Percentiles rank a stretch among this genome's conserved stretches.
These are phyloP conservation scores for Fusarium sp. DNA, from an alignment of 2,329 filamentous ascomycete species.

Conservation along the genomic window DNA sequence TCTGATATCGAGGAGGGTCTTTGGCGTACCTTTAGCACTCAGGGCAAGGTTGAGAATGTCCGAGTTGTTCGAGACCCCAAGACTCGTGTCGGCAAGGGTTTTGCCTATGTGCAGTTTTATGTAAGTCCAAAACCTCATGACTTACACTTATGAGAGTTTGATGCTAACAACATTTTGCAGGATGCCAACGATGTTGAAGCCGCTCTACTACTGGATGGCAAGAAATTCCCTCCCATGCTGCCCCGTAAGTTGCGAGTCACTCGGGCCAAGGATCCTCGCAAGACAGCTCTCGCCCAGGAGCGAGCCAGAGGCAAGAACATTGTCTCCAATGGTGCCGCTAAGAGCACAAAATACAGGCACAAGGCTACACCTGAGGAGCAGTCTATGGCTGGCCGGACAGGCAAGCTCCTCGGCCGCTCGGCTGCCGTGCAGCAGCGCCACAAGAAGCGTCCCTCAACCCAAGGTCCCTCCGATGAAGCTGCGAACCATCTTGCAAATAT, in stretches of 20 bases:
- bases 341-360: constrained; percentile 72
- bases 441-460: constrained; percentile 41
- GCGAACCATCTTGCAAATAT: constrained; percentile 46
- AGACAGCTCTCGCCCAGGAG: constrained; percentile 66
- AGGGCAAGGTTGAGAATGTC: constrained; percentile 90
- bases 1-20: constrained; percentile 94
- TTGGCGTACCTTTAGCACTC: constrained; percentile 83
- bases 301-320: constrained; percentile 53
- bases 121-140: constrained; percentile 58
- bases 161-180: constrained; percentile 54
- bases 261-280: constrained; percentile 83
- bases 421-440: constrained; percentile 68
- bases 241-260: constrained; percentile 88
- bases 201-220: constrained; percentile 89
- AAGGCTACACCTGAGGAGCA: constrained; percentile 80
- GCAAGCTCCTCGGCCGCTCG: constrained; percentile 80
- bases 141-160: constrained; percentile 1
- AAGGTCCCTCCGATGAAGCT: constrained; percentile 43
- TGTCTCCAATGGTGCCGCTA: constrained; percentile 56
- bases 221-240: constrained; percentile 95
- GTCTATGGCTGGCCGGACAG: constrained; percentile 80
- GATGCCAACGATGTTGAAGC: constrained; percentile 91
- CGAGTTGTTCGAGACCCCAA: constrained; percentile 90
- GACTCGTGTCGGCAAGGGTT: constrained; percentile 94
- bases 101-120: constrained; percentile 97